These are phyloP conservation scores for Saccharum hybrid DNA, from an alignment of 202 grass and related monocot species.

Conservation along the genomic window DNA sequence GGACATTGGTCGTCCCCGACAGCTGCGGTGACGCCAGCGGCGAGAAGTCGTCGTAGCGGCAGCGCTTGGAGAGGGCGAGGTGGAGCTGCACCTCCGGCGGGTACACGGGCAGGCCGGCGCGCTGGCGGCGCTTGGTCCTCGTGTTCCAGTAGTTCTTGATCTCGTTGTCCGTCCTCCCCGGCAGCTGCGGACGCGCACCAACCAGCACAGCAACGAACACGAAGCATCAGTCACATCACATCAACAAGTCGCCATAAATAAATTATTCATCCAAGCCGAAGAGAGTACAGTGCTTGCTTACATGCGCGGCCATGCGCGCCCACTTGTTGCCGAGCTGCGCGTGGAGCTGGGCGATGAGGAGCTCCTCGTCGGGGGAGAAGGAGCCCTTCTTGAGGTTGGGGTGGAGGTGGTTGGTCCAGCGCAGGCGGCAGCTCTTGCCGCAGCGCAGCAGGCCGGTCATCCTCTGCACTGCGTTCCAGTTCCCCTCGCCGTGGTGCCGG, in stretches of 20 bases:
- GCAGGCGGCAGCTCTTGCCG: slow-evolving; percentile 82
- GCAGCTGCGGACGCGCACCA: slow-evolving; percentile 38
- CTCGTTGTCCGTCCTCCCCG: slow-evolving; percentile 91
- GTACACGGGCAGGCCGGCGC: slow-evolving; percentile 68
- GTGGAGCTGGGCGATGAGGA: slow-evolving; percentile 65
- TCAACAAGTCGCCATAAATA: slow-evolving; percentile 1
- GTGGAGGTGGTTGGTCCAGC: slow-evolving; percentile 80
- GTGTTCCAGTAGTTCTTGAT: slow-evolving; percentile 99
- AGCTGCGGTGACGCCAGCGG: slow-evolving; percentile 12
- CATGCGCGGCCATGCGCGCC: slow-evolving; percentile 75
- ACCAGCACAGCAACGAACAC: neutral
- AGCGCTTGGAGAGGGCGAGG: slow-evolving; percentile 52
- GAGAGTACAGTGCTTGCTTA: slow-evolving; percentile 26
- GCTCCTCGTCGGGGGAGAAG: slow-evolving; percentile 71
- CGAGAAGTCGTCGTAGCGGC: slow-evolving; percentile 37
- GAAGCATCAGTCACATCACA: neutral
- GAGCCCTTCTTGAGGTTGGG: slow-evolving; percentile 83
- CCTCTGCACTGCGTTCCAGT: slow-evolving; percentile 69
- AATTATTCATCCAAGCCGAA: neutral
- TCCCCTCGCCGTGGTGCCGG: slow-evolving; percentile 58
- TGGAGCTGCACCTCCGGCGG: slow-evolving; percentile 76
- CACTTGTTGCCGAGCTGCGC: slow-evolving; percentile 82
- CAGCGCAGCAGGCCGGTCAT: slow-evolving; percentile 62
- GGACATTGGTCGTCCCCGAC: neutral
- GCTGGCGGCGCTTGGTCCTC: slow-evolving; percentile 74